Evolutionary conservation across 768 basidiomycete genomes (phyloP).

Genomic region (Cyclocybe aegerita): DNA sequence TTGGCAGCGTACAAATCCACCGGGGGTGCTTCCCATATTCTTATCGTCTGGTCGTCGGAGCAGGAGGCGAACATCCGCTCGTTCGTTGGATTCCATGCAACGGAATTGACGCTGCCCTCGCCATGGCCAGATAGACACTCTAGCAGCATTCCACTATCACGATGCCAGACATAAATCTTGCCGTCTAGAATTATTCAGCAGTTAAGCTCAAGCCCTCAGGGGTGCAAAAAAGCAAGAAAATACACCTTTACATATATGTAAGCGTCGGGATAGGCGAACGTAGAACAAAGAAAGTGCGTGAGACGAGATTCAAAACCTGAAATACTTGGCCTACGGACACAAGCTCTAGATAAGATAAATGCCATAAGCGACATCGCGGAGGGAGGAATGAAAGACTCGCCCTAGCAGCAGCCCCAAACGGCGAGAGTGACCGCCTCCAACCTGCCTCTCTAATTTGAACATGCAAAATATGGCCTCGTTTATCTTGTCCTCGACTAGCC

Average conservation of each 20-base stretch:
- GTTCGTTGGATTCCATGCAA: constrained; percentile 93
- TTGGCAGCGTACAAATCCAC: constrained; percentile 15
- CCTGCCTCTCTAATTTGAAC: no score
- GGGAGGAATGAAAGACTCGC: no score
- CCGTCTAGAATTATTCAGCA: constrained; percentile 56
- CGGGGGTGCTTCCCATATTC: constrained; percentile 78
- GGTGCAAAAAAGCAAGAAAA: constrained; percentile 10
- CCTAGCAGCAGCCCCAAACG: no score
- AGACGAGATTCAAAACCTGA: no score
- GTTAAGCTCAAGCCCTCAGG: neutral
- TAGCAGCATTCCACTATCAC: constrained; percentile 78
- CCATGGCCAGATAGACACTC: constrained; percentile 88
- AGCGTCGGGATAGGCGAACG: no score
- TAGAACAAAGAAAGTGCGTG: no score
- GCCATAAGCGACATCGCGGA: no score
- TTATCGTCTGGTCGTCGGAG: constrained; percentile 88
- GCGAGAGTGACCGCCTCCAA: no score
- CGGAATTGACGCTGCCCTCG: constrained; percentile 89
- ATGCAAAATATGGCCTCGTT: no score
- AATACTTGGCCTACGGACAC: no score
- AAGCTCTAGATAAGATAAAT: no score
- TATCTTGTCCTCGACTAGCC: no score
- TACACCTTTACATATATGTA: constrained; percentile 94
- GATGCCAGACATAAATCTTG: constrained; percentile 95
- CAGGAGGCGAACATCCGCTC: constrained; percentile 94